Conservation (phyloP, 2,329 filamentous ascomycete species). For the Didymella sp. region DNA sequence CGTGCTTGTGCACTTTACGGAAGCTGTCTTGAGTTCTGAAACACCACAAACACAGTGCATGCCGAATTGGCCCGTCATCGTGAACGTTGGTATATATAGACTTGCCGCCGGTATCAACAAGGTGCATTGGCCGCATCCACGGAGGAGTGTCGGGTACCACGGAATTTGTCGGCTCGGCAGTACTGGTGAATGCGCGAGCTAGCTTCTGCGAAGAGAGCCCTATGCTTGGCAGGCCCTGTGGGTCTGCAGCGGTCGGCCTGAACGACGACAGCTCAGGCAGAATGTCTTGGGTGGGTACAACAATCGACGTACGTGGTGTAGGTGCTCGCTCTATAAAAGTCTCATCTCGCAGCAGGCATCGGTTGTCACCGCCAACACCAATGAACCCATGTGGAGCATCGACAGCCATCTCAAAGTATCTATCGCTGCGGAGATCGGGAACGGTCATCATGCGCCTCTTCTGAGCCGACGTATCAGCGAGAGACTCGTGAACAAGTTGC, state of each 20-base stretch:
- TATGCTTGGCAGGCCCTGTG: conserved; percentile 4
- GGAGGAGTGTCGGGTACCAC: conserved; percentile 26
- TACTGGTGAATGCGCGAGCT: conserved; percentile 12
- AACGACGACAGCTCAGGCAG: conserved; percentile 24
- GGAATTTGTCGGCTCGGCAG: background rate
- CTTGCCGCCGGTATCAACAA: conserved; percentile 33
- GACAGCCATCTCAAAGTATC: background rate
- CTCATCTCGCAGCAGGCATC: conserved; percentile 4
- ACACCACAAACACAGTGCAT: conserved; percentile 38
- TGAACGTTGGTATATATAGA: conserved; percentile 39
- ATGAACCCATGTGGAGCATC: background rate
- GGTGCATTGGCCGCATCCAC: conserved; percentile 37
- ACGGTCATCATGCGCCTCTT: conserved; percentile 20
- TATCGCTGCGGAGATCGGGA: background rate
- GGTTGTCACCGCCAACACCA: conserved; percentile 17
- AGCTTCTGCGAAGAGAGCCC: background rate
- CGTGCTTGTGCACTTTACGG: conserved; percentile 29
- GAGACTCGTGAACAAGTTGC: background rate
- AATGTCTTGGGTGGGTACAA: background rate
- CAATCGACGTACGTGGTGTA: background rate
- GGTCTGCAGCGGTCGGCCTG: conserved; percentile 13
- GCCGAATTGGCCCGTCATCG: conserved; percentile 30
- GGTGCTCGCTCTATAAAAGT: conserved; percentile 19
- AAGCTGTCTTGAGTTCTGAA: conserved; percentile 38
- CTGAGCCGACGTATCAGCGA: conserved; percentile 15